Conservation (phyloP, 2,329 filamentous ascomycete species). For the Fusarium sp. region DNA sequence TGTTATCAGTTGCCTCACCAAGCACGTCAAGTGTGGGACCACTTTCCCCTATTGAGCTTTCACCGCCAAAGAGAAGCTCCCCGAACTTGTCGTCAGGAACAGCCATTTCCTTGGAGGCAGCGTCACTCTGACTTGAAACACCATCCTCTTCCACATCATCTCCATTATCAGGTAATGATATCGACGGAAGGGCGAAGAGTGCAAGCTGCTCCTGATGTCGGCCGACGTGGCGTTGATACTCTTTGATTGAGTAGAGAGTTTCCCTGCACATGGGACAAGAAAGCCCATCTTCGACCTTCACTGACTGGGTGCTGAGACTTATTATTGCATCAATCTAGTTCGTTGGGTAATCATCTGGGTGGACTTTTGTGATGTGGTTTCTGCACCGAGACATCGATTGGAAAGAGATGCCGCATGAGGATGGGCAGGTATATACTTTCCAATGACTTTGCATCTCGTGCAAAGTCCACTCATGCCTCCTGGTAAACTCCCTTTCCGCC, state of each 20-base stretch:
- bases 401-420: not conserved
- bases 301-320: not conserved
- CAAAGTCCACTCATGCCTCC: not conserved
- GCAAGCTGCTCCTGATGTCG: constrained; percentile 1
- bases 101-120: too few species aligned
- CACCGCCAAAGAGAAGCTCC: too few species aligned
- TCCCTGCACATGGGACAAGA: not conserved
- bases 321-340: not conserved
- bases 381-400: not conserved
- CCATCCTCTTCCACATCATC: not conserved
- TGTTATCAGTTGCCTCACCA: too few species aligned
- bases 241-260: not conserved
- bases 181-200: constrained; percentile 4
- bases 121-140: not conserved
- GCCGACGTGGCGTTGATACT: not conserved
- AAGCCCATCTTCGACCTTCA: not conserved
- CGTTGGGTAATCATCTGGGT: not conserved
- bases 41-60: too few species aligned
- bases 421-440: not conserved
- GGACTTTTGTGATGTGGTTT: not conserved
- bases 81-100: too few species aligned
- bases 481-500: not conserved
- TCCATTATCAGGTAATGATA: not conserved
- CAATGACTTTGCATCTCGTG: constrained; percentile 1
- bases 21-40: too few species aligned